Percentiles rank a stretch among this genome's conserved stretches.
Evolutionary conservation across 2,329 filamentous ascomycete genomes (phyloP).

Genomic region (Cladosporium oxysporum): DNA sequence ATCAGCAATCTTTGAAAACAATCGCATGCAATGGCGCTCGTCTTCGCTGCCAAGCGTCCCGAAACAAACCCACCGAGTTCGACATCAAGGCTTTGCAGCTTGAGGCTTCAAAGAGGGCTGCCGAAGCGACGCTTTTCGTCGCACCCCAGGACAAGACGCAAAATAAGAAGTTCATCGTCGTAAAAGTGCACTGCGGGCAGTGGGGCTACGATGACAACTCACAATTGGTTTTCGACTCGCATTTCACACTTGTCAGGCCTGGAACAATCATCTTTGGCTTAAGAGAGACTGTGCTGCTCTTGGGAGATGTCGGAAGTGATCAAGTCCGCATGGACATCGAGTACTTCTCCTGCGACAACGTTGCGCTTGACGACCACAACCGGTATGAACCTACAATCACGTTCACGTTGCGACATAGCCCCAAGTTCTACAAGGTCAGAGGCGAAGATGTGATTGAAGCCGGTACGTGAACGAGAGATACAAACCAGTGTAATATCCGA

Average conservation of each 20-base stretch:
- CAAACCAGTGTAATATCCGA: not conserved
- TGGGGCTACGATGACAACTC: constrained; percentile 43
- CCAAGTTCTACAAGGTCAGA: constrained; percentile 42
- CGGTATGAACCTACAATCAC: constrained; percentile 36
- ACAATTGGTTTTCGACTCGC: constrained; percentile 43
- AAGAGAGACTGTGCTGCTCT: constrained; percentile 31
- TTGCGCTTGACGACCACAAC: constrained; percentile 34
- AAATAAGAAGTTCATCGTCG: constrained; percentile 37
- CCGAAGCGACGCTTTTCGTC: not conserved
- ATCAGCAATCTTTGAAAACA: constrained; percentile 16
- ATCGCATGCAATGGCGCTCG: constrained; percentile 30
- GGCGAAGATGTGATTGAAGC: constrained; percentile 25
- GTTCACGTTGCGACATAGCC: constrained; percentile 42
- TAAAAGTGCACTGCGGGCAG: constrained; percentile 44
- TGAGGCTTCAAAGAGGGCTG: constrained; percentile 24
- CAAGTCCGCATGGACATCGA: constrained; percentile 44
- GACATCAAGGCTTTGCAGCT: constrained; percentile 30
- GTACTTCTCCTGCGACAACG: constrained; percentile 45
- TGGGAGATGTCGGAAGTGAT: constrained; percentile 24
- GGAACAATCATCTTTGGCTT: constrained; percentile 42
- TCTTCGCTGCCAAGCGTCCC: constrained; percentile 29
- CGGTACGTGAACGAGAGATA: not conserved
- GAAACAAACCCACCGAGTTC: constrained; percentile 28
- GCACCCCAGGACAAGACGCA: constrained; percentile 10
- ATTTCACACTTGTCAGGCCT: constrained; percentile 43